Base-by-base conservation (phyloP, 352 stramenopile species). In the Blastocystis sp. region DNA sequence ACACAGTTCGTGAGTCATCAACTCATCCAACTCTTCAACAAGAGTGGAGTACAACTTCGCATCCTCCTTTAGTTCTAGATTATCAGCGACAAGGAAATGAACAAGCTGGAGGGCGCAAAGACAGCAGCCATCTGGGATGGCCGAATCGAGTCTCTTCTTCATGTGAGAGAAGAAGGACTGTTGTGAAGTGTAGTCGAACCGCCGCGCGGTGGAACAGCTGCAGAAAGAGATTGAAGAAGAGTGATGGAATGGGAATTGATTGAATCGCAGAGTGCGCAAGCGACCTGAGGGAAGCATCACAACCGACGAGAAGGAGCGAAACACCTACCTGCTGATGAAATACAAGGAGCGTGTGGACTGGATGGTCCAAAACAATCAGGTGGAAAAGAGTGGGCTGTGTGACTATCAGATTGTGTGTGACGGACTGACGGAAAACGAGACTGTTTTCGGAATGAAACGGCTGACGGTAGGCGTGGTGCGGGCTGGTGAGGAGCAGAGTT, bases 61-160 rank as follows among this genome's bases (percentile, higher is more conserved):
- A 59, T 59, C 14, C 69, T 62, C 28, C 3, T 21, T 3, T 66
- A n/a, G 66, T 52, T 28, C 14, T 2, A 84, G 74, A 48, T 84
- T 23, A 84, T 84, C 43, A 34, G 5, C 1, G 40, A 84, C 43
- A 21, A 21, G 53, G 53, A 84, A 21, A 84, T 67, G 56, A 69
- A 70, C 52, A 53, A 59, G 10, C 65, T 84, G 74, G 23, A 52
- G 40, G 69, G 69, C n/a, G 21, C 21, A 14, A 17, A 52, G 43
- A 21, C 69, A 28, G 28, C 23, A 4, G 38, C 11, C 45, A 9
- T 84, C 5, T 84, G 74, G 74, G 74, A 84, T 52, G 74, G 74
- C 21, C 74, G 74, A 21, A 84, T 84, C 60, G 74, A 84, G 53
- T 84, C 74, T 21, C 74, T 84, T 67, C 74, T 84, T 41, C 21